Evolutionary conservation across 225 moss, liverwort and hornwort species (phyloP).

Genomic region (Sphagnum contortum): DNA sequence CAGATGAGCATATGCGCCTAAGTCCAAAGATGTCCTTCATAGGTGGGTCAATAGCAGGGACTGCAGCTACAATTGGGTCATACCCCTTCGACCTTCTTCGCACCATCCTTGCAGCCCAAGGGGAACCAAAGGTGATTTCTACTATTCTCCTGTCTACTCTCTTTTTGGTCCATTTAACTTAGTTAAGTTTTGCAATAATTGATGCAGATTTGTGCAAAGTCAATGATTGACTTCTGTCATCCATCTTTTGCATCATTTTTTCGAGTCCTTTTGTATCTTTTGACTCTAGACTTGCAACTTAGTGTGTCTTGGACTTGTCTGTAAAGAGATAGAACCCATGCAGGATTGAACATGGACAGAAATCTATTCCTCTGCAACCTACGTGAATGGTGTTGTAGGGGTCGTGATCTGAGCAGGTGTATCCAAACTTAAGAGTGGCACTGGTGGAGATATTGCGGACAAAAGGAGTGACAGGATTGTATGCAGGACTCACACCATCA

Average conservation of each 20-base stretch:
- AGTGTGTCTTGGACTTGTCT: no score
- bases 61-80: conserved; percentile 80
- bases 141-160: not conserved
- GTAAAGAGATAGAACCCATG: no score
- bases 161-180: no score
- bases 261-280: no score
- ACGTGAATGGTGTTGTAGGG: no score
- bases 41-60: conserved; percentile 80
- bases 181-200: no score
- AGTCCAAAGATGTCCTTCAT: conserved; percentile 39
- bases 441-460: conserved; percentile 39
- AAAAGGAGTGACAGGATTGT: conserved; percentile 65
- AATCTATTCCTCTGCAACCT: no score
- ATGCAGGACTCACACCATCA: conserved; percentile 73
- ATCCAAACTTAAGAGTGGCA: conserved; percentile 63
- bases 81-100: conserved; percentile 96
- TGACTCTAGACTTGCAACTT: no score
- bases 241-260: no score
- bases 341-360: no score
- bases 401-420: conserved; percentile 37
- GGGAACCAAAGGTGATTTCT: conserved; percentile 74
- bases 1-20: conserved; percentile 38
- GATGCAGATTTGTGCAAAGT: no score
- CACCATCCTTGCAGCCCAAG: conserved; percentile 86
- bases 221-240: no score